Conservation (phyloP, 805 yeast genomes). For the Teunomyces funiuensis region DNA sequence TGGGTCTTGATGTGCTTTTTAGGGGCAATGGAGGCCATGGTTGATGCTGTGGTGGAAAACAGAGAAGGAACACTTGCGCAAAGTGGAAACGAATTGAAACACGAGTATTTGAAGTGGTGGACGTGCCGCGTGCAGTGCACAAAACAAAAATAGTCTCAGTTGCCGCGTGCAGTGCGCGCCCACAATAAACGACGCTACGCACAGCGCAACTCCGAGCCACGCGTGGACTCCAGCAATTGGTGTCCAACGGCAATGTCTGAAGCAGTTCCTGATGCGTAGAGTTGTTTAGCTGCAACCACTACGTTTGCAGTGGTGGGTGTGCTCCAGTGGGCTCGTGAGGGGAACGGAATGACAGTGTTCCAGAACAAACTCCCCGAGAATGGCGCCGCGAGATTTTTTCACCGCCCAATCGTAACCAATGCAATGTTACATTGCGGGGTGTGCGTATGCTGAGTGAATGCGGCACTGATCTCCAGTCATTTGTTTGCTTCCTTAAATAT, state of each 20-base stretch:
- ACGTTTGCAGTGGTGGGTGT: too few relatives aligned
- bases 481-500: too few relatives aligned
- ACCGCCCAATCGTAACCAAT: conserved; percentile 2
- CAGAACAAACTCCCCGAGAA: background rate
- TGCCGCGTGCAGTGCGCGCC: too few relatives aligned
- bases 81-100: background rate
- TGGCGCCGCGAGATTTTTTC: too few relatives aligned
- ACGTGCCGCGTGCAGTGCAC: conserved; percentile 1
- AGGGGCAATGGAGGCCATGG: conserved; percentile 19
- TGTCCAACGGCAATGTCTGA: too few relatives aligned
- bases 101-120: conserved; percentile 3
- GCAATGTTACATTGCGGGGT: conserved; percentile 4
- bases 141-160: conserved; percentile 2
- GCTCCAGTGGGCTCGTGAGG: too few relatives aligned
- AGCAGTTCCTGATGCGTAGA: too few relatives aligned
- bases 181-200: too few relatives aligned
- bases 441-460: too few relatives aligned
- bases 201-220: background rate
- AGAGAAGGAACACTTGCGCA: conserved; percentile 1
- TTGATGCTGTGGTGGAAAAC: background rate
- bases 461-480: too few relatives aligned
- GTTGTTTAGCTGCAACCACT: too few relatives aligned
- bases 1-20: conserved; percentile 70
- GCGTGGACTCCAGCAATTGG: too few relatives aligned
- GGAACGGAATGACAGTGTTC: background rate